Base-by-base conservation (phyloP, 2,329 filamentous ascomycete genomes). In the Stachybotrys chlorohalonatus region DNA sequence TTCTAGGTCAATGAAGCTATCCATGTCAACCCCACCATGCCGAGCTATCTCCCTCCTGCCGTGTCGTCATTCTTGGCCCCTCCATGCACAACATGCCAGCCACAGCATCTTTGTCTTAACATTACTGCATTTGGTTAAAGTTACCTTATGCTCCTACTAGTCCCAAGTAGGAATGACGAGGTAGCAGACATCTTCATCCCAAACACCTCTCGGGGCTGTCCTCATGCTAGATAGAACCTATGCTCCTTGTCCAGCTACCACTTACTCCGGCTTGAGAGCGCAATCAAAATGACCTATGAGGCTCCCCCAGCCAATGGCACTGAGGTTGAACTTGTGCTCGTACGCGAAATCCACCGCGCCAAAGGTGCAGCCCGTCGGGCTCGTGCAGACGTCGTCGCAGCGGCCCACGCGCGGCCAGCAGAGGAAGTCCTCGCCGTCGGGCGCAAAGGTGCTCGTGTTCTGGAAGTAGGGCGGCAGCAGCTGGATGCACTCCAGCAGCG, bases 321-420 rank as follows among this genome's bases (percentile, higher is more conserved):
- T 66, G 52, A 81, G 61, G 61, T 81, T 71, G 63, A 68, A 75
- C 66, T 79, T 80, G 69, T 77, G 54, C 54, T 67, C 61, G 61
- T 74, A 76, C 57, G 64, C 59, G 59, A 73, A 80, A 60, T 72
- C 70, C 51, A 82, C 68, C 7, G 69, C 62, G 42, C 78, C 79
- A 56, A 78, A 71, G 0, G 78, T 80, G 67, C 79, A 82, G 42
- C 78, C 79, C 49, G 73, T 75, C 2, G 77, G 77, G 50, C 77
- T 79, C 5, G 53, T 74, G 70, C 78, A 82, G 56, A 73, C 67
- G 24, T 64, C 67, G 39, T 66, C 66, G 62, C 79, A 81, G 30
- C 63, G 54, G 53, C 62, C 60, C 7, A 70, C 63, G 56, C 71
- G 73, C 3, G 76, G 78, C 62, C 67, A 77, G 68, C 78, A 82